Evolutionary conservation across 2,329 filamentous ascomycete species (phyloP), one percentile per base, ranked within the genome.

Genomic region (Epichloe baconii): DNA sequence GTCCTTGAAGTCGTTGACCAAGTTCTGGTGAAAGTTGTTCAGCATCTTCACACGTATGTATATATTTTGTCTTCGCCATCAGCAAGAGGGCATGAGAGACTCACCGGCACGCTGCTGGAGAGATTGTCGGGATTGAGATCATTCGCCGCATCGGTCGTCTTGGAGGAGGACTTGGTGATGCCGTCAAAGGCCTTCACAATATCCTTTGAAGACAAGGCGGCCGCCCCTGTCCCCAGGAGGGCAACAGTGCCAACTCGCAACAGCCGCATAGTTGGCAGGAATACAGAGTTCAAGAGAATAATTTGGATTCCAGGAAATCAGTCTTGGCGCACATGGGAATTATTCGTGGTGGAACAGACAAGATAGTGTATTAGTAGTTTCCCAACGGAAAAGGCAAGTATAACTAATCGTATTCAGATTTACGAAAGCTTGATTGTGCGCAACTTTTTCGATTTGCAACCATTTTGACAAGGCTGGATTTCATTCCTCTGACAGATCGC

Each of bases 181-280:
- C 48, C 44, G 17, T 54, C 23, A 45, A 59, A 49, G 37, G 48
- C 36, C 6, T 35, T 37, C 44, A 52, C 41, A 41, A 59, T 41
- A 14, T 41, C 35, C 36, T 52, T 44, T 19, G 54, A 42, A 19
- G 49, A 41, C 34, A 50, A 40, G 23, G 52, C 48, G 14, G 55
- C 53, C 34, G 47, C 54, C 23, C 50, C 49, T 3, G 53, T 50
- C 17, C 52, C 53, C 41, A 50, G 52, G 23, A 59, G 51, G 40
- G 55, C 49, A 51, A 55, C n/a, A 47, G 56, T 50, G 45, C 48
- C 42, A 37, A 57, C n/a, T 47, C 54, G 46, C 23, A 59, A 40
- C 31, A 57, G 6, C 49, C 59, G 57, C 54, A 31, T 31, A 4
- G 26, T 31, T 10, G 26, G 26, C 26, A 31, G 8, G 26, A 10